Conservation (phyloP, 2,329 filamentous ascomycete genomes). For the Colletotrichum sp. region DNA sequence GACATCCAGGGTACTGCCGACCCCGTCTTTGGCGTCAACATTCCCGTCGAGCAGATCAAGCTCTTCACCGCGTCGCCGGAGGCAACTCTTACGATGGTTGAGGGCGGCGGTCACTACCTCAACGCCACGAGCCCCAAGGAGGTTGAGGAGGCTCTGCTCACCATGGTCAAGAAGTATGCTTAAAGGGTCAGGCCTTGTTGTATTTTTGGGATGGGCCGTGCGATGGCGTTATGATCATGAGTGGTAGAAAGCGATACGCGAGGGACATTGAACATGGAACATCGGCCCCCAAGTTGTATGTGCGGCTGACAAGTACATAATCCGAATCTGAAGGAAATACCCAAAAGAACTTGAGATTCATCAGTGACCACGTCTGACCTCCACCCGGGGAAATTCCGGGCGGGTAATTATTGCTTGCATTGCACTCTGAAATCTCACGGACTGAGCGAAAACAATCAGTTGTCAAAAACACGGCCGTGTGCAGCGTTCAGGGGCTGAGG, state of each 20-base stretch:
- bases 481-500: not conserved
- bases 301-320: not conserved
- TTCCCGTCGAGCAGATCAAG: slow-evolving; percentile 54
- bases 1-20: slow-evolving; percentile 47
- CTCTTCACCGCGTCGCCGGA: slow-evolving; percentile 51
- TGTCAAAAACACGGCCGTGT: not conserved
- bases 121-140: slow-evolving; percentile 53
- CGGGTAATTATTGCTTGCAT: not conserved
- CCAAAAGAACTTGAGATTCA: not conserved
- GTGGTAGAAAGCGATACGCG: not conserved
- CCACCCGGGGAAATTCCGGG: not conserved
- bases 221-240: slow-evolving; percentile 3
- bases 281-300: not conserved
- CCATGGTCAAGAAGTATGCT: slow-evolving; percentile 41
- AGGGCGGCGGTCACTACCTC: slow-evolving; percentile 53
- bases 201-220: not conserved
- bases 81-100: slow-evolving; percentile 45
- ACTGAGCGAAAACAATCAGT: not conserved
- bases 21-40: slow-evolving; percentile 41
- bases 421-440: not conserved
- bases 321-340: not conserved
- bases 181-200: not conserved
- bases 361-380: not conserved
- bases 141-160: slow-evolving; percentile 47
- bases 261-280: not conserved